Evolutionary conservation across 768 basidiomycete species (phyloP).

Genomic region (Grammothele lineata): DNA sequence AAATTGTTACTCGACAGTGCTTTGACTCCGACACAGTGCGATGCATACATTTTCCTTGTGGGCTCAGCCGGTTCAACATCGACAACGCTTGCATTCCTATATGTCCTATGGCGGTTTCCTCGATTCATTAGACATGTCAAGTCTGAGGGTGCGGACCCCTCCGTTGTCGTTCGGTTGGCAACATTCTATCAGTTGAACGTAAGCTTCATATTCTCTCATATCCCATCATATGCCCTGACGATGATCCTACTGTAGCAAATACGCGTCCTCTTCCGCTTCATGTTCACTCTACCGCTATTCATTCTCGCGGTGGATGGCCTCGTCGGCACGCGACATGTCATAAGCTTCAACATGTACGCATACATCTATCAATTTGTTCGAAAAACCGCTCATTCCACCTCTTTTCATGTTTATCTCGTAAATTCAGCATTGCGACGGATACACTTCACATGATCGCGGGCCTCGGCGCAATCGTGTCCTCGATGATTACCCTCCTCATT

Average conservation of each 20-base stretch:
- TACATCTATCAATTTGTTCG: neutral
- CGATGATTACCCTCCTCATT: constrained; percentile 73
- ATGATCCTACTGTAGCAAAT: constrained; percentile 40
- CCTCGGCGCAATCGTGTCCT: constrained; percentile 75
- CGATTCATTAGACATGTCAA: constrained; percentile 67
- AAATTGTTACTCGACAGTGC: too few relatives aligned
- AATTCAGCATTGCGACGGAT: constrained; percentile 36
- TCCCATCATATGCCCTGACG: constrained; percentile 1
- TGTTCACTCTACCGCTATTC: constrained; percentile 67
- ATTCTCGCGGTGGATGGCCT: constrained; percentile 65
- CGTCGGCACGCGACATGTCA: constrained; percentile 35
- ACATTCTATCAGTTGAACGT: constrained; percentile 82
- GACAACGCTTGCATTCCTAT: constrained; percentile 69
- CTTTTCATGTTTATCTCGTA: too few relatives aligned
- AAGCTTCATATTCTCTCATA: constrained; percentile 22
- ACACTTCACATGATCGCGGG: constrained; percentile 67
- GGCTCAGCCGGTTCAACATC: constrained; percentile 62
- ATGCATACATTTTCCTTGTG: constrained; percentile 72
- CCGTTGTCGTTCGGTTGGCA: constrained; percentile 66
- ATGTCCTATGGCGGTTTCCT: constrained; percentile 69
- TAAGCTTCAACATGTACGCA: constrained; percentile 54
- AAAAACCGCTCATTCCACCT: neutral
- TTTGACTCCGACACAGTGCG: constrained; percentile 38
- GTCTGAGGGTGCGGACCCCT: constrained; percentile 67
- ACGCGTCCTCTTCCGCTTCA: constrained; percentile 71